Evolutionary conservation across 2,329 filamentous ascomycete genomes (phyloP).

Genomic region (Colletotrichum echinochloae): DNA sequence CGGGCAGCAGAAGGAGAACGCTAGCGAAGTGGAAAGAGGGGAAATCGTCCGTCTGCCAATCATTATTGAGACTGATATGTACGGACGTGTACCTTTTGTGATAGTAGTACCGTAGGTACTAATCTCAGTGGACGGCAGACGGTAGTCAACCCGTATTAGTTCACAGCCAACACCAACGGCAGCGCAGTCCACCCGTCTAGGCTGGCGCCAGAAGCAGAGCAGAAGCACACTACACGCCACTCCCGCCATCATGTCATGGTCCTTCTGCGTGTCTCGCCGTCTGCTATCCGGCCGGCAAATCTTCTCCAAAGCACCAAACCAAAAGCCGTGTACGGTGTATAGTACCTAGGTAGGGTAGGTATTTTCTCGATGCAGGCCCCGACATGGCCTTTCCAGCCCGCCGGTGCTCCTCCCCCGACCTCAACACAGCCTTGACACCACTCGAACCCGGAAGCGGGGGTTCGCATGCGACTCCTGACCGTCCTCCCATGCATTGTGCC

Average conservation of each 20-base stretch:
- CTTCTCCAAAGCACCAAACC: not conserved
- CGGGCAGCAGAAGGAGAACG: slow-evolving; percentile 12
- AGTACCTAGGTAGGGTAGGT: too few relatives aligned
- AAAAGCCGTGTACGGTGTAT: not conserved
- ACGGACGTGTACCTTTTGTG: not conserved
- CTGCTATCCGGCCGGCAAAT: not conserved
- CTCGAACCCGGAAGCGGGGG: slow-evolving; percentile 23
- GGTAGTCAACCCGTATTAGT: not conserved
- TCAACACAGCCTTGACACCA: slow-evolving; percentile 36
- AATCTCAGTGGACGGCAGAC: not conserved
- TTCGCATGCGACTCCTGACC: slow-evolving; percentile 10
- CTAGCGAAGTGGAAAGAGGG: slow-evolving; percentile 26
- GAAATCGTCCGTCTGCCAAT: slow-evolving; percentile 24
- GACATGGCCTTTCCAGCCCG: slow-evolving; percentile 6
- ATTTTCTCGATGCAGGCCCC: not conserved
- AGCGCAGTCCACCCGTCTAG: not conserved
- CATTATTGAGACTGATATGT: not conserved
- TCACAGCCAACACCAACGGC: slow-evolving; percentile 5
- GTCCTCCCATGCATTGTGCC: slow-evolving; percentile 2
- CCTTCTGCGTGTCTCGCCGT: slow-evolving; percentile 1
- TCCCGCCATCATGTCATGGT: slow-evolving; percentile 16
- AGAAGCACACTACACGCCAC: slow-evolving; percentile 22
- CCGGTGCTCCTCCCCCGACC: not conserved
- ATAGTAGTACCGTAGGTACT: not conserved
- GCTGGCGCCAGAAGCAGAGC: slow-evolving; percentile 14